A percentile compares a stretch with the other conserved stretches of the same genome.
These are phyloP conservation scores for Beauveria asiatica DNA, from an alignment of 2,329 filamentous ascomycete genomes.

Conservation along the genomic window DNA sequence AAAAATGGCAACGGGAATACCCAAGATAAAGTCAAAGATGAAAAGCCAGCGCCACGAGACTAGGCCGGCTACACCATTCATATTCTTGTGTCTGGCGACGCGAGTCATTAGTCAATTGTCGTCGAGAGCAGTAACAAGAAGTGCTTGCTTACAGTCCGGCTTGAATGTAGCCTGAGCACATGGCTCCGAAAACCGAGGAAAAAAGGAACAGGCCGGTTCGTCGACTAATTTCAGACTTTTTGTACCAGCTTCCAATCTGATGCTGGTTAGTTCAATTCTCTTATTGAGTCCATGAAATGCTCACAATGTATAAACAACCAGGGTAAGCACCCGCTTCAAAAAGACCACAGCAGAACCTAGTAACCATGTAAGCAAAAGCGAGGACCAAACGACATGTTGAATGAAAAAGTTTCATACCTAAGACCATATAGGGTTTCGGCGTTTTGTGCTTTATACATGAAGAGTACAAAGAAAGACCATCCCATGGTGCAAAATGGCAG, in stretches of 20 bases:
- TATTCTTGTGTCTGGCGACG: constrained; percentile 16
- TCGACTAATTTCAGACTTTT: constrained; percentile 46
- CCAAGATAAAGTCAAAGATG: constrained; percentile 29
- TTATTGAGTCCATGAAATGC: neutral
- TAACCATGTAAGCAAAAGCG: neutral
- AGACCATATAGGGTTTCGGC: constrained; percentile 35
- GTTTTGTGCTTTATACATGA: constrained; percentile 28
- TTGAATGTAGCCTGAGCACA: constrained; percentile 29
- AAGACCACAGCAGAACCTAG: constrained; percentile 44
- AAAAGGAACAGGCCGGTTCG: constrained; percentile 50
- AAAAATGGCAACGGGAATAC: constrained; percentile 25
- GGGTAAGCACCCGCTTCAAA: constrained; percentile 48
- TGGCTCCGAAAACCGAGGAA: constrained; percentile 40
- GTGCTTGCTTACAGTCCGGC: constrained; percentile 19
- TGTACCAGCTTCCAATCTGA: constrained; percentile 49
- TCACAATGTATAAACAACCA: constrained; percentile 38
- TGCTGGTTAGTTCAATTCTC: neutral
- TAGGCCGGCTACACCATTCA: constrained; percentile 26
- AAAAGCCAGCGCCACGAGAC: constrained; percentile 31
- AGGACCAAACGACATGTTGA: too few relatives aligned
- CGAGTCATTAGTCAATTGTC: neutral
- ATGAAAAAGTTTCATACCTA: neutral
- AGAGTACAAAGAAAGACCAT: constrained; percentile 33
- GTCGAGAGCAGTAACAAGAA: neutral
- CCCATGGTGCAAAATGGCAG: constrained; percentile 27